These are phyloP conservation scores for Trifolium subterraneum DNA, from an alignment of 306 rosid species.

Conservation along the genomic window DNA sequence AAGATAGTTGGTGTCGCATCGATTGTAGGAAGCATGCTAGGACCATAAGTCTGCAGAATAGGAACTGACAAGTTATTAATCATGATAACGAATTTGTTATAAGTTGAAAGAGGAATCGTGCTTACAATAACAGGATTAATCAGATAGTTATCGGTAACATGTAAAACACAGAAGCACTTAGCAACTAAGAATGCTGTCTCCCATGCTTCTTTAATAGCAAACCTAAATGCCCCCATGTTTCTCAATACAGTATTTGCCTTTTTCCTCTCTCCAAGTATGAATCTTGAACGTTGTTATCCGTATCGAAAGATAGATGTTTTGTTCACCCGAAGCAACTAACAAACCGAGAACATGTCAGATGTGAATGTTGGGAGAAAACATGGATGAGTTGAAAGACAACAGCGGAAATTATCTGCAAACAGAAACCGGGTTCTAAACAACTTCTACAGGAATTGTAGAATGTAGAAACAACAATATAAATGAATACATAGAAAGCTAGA, in stretches of 20 bases:
- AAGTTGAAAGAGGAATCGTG: conserved; percentile 4
- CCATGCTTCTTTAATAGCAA: conserved; percentile 47
- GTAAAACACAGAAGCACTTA: conserved; percentile 56
- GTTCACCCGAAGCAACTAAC: neutral
- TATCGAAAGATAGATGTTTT: neutral
- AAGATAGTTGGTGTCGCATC: conserved; percentile 34
- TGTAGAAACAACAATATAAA: too few species aligned
- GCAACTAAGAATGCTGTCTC: conserved; percentile 7
- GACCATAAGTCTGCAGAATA: conserved; percentile 64
- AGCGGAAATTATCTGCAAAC: neutral
- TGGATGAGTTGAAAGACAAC: neutral
- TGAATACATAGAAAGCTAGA: too few species aligned
- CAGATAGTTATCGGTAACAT: conserved; percentile 53
- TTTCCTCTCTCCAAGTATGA: neutral
- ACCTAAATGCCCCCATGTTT: conserved; percentile 14
- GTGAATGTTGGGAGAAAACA: conserved; percentile 1
- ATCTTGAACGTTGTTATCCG: conserved; percentile 9
- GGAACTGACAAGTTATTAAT: conserved; percentile 21
- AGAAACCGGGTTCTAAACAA: too few species aligned
- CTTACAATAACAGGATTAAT: conserved; percentile 45
- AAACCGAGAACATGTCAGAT: conserved; percentile 12
- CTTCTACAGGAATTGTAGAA: too few species aligned
- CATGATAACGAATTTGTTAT: neutral
- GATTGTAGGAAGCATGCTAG: conserved; percentile 85
- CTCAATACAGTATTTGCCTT: conserved; percentile 4